Percentiles rank a stretch among this genome's conserved stretches.
Conservation (phyloP, 2,329 filamentous ascomycete genomes). For the Pseudocercospora fuligena region DNA sequence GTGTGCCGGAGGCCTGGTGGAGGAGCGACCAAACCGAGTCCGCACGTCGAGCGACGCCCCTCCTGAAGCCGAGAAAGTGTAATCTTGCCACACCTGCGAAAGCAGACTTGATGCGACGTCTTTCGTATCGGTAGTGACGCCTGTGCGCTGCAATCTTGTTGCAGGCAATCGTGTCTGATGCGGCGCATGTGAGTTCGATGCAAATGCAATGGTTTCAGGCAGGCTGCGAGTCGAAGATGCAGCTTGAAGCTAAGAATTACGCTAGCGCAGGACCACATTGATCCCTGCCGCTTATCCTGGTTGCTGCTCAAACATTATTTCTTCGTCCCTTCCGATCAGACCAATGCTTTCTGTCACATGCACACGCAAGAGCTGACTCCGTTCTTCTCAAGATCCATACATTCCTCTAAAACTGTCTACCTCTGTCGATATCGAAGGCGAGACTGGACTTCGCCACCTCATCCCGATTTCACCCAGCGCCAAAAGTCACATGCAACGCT, state of each 20-base stretch:
- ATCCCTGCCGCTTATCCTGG: background rate
- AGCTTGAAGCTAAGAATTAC: background rate
- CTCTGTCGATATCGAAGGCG: constrained; percentile 1
- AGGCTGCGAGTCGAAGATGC: constrained; percentile 1
- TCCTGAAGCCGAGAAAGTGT: constrained; percentile 19
- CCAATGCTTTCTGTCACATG: background rate
- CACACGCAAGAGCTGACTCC: background rate
- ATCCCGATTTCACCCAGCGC: background rate
- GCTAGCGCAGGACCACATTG: background rate
- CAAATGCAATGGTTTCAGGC: background rate
- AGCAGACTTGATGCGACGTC: background rate
- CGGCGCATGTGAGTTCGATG: background rate
- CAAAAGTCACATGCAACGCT: background rate
- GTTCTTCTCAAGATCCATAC: background rate
- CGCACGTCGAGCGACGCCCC: constrained; percentile 4
- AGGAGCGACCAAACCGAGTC: background rate
- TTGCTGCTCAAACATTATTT: background rate
- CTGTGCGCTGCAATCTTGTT: background rate
- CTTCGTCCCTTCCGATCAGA: background rate
- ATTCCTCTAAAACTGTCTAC: background rate
- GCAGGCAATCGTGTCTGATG: background rate
- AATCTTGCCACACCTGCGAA: constrained; percentile 22
- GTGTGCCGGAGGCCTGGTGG: background rate
- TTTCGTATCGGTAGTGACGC: background rate
- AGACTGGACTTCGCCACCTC: background rate